Evolutionary conservation across 257 asterid genomes (phyloP).

Genomic region (Rubia yunnanensis): DNA sequence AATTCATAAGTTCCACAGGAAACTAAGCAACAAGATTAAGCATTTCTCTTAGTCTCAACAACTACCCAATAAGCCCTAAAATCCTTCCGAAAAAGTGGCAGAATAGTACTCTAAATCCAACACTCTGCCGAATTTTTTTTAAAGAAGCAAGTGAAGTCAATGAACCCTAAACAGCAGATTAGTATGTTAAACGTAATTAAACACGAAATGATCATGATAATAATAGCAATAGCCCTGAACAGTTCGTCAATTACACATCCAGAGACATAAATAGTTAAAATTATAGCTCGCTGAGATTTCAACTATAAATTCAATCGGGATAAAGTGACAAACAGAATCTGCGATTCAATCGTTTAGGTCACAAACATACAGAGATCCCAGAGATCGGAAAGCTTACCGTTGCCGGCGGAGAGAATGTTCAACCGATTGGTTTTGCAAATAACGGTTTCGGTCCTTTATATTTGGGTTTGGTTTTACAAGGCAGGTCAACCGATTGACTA

Average conservation of each 20-base stretch:
- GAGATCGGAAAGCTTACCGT: neutral
- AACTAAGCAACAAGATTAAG: neutral
- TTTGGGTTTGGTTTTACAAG: no score
- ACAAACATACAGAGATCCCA: neutral
- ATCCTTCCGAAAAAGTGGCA: neutral
- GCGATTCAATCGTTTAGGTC: neutral
- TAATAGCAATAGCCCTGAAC: neutral
- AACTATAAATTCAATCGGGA: neutral
- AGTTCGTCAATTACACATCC: neutral
- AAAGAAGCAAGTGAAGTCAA: no score
- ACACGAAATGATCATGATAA: neutral
- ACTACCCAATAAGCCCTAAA: neutral
- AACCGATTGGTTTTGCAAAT: no score
- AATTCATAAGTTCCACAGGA: neutral
- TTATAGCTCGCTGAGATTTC: no score
- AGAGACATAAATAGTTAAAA: neutral
- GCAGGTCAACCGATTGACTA: no score
- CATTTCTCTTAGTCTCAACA: neutral
- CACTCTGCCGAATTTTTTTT: no score
- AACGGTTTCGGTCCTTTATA: no score
- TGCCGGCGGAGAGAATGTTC: constrained; percentile 1
- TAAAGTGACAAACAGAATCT: neutral
- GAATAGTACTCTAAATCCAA: neutral
- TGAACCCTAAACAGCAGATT: no score
- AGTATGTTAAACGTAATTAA: neutral